Conservation (phyloP, 139 green algal genomes). For the Nannochloris sp. region DNA sequence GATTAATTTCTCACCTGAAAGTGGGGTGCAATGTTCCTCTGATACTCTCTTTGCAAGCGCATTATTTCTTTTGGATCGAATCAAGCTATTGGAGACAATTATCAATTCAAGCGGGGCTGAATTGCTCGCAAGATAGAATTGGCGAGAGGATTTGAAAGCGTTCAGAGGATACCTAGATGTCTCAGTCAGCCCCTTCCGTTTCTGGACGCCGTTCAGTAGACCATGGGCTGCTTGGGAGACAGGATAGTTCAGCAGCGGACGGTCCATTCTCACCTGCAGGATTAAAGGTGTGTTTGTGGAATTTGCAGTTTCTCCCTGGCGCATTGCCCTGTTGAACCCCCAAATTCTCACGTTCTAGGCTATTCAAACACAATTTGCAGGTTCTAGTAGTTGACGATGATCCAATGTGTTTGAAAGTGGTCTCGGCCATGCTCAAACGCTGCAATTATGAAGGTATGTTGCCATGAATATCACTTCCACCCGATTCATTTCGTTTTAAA, state of each 20-base stretch:
- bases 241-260: neutral
- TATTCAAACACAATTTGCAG: constrained; percentile 25
- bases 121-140: too few species aligned
- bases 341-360: too few species aligned
- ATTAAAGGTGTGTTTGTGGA: constrained; percentile 8
- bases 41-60: too few species aligned
- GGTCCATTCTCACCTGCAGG: constrained; percentile 37
- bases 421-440: constrained; percentile 79
- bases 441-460: constrained; percentile 80
- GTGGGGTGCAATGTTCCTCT: too few species aligned
- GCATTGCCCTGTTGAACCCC: too few species aligned
- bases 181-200: neutral
- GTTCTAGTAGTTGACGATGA: constrained; percentile 94
- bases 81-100: neutral
- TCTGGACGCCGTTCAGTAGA: neutral
- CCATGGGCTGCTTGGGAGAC: neutral
- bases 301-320: too few species aligned
- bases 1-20: too few species aligned
- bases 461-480: neutral
- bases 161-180: too few species aligned
- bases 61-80: neutral
- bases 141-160: too few species aligned
- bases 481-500: neutral
- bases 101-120: neutral
- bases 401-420: constrained; percentile 81